phyloP scores from a whole-genome alignment of 2,329 filamentous ascomycete species.

The Scleromitrula shiraiana region DNA sequence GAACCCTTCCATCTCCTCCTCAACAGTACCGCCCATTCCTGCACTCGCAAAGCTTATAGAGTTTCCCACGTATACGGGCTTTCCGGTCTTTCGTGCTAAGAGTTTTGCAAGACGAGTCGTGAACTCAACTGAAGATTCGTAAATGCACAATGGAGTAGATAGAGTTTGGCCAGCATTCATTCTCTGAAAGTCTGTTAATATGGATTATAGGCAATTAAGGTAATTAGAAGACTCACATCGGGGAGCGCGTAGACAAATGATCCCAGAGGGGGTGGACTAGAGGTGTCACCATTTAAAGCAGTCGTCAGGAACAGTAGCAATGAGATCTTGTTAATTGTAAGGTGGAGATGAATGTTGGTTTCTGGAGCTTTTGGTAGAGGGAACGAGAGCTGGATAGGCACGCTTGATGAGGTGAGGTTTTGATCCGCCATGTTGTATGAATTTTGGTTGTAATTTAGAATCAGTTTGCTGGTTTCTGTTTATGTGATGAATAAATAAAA shows the following conservation, averaged over 20 bases:
- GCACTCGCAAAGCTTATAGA: conserved; percentile 70
- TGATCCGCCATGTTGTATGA: not conserved
- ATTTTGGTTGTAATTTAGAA: not conserved
- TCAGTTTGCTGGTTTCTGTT: no score
- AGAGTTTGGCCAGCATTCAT: conserved; percentile 50
- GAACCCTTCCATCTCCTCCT: conserved; percentile 92
- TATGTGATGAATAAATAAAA: no score
- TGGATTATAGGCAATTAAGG: not conserved
- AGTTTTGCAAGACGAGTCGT: conserved; percentile 78
- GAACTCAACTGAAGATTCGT: conserved; percentile 75
- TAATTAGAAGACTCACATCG: conserved; percentile 51
- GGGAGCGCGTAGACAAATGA: conserved; percentile 93
- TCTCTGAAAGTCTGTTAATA: conserved; percentile 22
- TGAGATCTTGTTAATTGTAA: conserved; percentile 50
- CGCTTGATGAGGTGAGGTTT: not conserved
- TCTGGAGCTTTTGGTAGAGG: conserved; percentile 53
- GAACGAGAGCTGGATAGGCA: conserved; percentile 43
- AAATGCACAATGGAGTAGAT: conserved; percentile 70
- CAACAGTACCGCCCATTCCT: conserved; percentile 70
- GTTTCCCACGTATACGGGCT: conserved; percentile 84
- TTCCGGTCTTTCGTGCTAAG: conserved; percentile 61
- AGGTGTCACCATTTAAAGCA: conserved; percentile 43
- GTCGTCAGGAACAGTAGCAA: conserved; percentile 56
- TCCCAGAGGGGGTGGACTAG: conserved; percentile 54
- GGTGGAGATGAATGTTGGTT: conserved; percentile 51